phyloP scores from a whole-genome alignment of 805 yeast genomes.

The Lipomyces orientalis region DNA sequence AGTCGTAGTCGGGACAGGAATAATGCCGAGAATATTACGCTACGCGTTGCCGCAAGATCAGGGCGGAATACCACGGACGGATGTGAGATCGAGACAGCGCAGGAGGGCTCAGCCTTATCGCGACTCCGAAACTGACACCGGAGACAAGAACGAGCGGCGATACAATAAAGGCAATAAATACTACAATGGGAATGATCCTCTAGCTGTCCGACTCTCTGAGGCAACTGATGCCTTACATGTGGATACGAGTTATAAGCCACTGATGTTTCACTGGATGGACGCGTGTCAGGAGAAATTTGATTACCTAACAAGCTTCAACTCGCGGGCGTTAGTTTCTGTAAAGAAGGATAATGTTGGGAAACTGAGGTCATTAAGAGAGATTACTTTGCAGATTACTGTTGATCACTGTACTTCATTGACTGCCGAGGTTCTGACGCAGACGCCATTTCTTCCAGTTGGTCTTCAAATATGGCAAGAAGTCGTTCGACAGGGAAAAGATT shows the following conservation, averaged over 20 bases:
- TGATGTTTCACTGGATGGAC: neutral
- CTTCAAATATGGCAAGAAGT: neutral
- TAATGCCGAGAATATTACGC: no score
- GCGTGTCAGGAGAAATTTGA: neutral
- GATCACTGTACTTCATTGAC: neutral
- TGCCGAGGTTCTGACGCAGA: neutral
- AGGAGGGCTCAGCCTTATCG: neutral
- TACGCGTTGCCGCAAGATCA: no score
- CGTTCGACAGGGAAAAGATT: constrained; percentile 2
- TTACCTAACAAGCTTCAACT: neutral
- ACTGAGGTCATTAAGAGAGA: neutral
- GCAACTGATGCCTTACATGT: neutral
- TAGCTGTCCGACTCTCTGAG: neutral
- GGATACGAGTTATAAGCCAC: neutral
- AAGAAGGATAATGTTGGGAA: neutral
- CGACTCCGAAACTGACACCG: neutral
- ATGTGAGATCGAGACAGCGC: neutral
- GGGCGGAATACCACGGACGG: no score
- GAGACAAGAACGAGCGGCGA: neutral
- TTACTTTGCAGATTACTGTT: neutral
- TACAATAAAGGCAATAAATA: neutral
- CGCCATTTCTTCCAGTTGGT: neutral
- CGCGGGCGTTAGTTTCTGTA: neutral
- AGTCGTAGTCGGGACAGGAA: no score
- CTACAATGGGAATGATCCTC: neutral